Conservation (phyloP, 2,329 filamentous ascomycete species). For the Chaetothyriales sp. region DNA sequence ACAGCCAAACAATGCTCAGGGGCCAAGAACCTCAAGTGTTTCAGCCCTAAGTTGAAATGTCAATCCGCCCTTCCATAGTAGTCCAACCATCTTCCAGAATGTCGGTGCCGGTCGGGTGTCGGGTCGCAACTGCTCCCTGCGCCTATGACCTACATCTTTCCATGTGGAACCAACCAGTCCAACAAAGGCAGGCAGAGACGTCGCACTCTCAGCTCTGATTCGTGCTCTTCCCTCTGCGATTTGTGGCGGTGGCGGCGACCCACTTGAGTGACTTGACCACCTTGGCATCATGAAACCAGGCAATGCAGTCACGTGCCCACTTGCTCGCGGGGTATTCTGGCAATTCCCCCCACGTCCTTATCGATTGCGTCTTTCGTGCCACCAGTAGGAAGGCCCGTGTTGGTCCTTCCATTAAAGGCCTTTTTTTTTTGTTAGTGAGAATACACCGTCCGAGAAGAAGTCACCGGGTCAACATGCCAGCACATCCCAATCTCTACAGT, state of each 20-base stretch:
- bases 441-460: background rate
- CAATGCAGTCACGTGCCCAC: background rate
- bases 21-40: background rate
- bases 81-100: background rate
- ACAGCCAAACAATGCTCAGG: background rate
- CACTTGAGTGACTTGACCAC: too few relatives aligned
- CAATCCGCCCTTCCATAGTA: background rate
- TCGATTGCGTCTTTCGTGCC: background rate
- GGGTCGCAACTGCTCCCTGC: background rate
- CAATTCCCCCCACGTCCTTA: background rate
- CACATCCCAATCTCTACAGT: conserved; percentile 54
- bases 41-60: background rate
- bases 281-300: too few relatives aligned
- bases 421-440: background rate
- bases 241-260: background rate
- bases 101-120: background rate
- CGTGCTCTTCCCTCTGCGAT: background rate
- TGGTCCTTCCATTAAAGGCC: background rate
- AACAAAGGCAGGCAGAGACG: background rate
- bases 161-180: background rate
- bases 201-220: background rate
- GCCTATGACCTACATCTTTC: background rate
- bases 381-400: background rate
- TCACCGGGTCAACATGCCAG: conserved; percentile 22
- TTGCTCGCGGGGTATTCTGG: too few relatives aligned